phyloP scores from a whole-genome alignment of 495 filamentous ascomycete species.

The Articulospora tetracladia region DNA sequence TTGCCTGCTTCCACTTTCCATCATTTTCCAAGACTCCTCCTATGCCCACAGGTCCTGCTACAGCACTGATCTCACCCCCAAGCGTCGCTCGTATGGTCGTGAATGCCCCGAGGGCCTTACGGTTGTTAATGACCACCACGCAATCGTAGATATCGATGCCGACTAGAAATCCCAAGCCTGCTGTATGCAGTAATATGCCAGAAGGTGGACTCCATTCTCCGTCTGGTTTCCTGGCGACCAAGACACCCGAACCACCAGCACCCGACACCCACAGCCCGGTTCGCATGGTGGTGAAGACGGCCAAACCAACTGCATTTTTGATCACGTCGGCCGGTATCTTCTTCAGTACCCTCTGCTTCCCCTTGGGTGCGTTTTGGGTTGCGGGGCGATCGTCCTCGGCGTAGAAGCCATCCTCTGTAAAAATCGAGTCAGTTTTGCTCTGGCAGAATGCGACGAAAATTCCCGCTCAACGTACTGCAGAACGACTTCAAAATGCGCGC shows the following conservation, averaged over 20 bases:
- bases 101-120: slow-evolving; percentile 75
- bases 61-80: slow-evolving; percentile 72
- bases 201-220: slow-evolving; percentile 88
- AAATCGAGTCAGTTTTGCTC: slow-evolving; percentile 11
- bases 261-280: slow-evolving; percentile 89
- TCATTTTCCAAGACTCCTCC: slow-evolving; percentile 68
- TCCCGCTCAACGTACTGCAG: slow-evolving; percentile 48
- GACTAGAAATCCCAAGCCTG: slow-evolving; percentile 80
- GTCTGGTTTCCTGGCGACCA: slow-evolving; percentile 74
- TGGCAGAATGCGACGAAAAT: neutral
- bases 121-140: slow-evolving; percentile 83
- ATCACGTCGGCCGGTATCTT: slow-evolving; percentile 84
- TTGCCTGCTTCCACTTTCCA: slow-evolving; percentile 43
- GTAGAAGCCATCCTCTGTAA: slow-evolving; percentile 42
- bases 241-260: slow-evolving; percentile 78
- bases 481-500: slow-evolving; percentile 77
- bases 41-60: slow-evolving; percentile 75
- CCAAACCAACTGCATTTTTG: slow-evolving; percentile 78
- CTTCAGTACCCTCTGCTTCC: slow-evolving; percentile 67
- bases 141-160: slow-evolving; percentile 94
- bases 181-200: slow-evolving; percentile 82
- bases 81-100: slow-evolving; percentile 72
- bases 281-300: slow-evolving; percentile 91
- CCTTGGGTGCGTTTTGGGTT: slow-evolving; percentile 47
- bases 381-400: slow-evolving; percentile 21